Percentiles rank a stretch among this genome's conserved stretches.
Conservation (phyloP, 257 asterid species). For the Nicotiana otophora region DNA sequence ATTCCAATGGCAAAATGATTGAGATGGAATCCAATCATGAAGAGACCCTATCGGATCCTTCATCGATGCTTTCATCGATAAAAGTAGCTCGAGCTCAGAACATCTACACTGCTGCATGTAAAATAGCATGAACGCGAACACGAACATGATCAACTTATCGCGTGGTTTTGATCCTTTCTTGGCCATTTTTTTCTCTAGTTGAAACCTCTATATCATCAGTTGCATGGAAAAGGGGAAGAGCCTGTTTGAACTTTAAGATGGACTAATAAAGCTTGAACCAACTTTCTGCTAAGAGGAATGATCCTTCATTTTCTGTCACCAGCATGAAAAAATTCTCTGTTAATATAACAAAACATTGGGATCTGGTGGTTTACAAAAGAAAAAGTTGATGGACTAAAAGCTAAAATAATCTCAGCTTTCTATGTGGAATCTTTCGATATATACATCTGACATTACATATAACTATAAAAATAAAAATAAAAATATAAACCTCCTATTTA, state of each 20-base stretch:
- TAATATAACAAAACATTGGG: slow-evolving; percentile 32
- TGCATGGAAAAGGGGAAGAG: not conserved
- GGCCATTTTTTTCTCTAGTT: slow-evolving; percentile 27
- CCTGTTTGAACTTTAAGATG: not conserved
- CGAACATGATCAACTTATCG: slow-evolving; percentile 14
- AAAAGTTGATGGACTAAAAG: slow-evolving; percentile 4
- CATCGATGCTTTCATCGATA: slow-evolving; percentile 44
- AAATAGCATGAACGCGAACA: slow-evolving; percentile 24
- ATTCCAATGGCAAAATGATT: slow-evolving; percentile 54
- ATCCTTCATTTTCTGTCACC: slow-evolving; percentile 37
- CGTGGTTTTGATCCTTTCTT: slow-evolving; percentile 14
- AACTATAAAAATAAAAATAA: not conserved
- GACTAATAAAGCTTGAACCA: slow-evolving; percentile 20
- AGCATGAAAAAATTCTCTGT: slow-evolving; percentile 16
- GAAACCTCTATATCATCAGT: slow-evolving; percentile 1
- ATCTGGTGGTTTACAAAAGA: slow-evolving; percentile 30
- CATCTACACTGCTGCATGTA: slow-evolving; percentile 36
- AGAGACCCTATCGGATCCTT: slow-evolving; percentile 43
- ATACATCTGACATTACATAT: slow-evolving; percentile 19
- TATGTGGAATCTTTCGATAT: slow-evolving; percentile 25
- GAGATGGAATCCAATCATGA: slow-evolving; percentile 54
- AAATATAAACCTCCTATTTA: not conserved
- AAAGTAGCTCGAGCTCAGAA: slow-evolving; percentile 42
- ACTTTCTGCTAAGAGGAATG: slow-evolving; percentile 21
- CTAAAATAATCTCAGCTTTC: slow-evolving; percentile 35